Percentiles rank a stretch among this genome's conserved stretches.
Evolutionary conservation across 2,329 filamentous ascomycete genomes (phyloP).

Genomic region (Neopestalotiopsis sp.): DNA sequence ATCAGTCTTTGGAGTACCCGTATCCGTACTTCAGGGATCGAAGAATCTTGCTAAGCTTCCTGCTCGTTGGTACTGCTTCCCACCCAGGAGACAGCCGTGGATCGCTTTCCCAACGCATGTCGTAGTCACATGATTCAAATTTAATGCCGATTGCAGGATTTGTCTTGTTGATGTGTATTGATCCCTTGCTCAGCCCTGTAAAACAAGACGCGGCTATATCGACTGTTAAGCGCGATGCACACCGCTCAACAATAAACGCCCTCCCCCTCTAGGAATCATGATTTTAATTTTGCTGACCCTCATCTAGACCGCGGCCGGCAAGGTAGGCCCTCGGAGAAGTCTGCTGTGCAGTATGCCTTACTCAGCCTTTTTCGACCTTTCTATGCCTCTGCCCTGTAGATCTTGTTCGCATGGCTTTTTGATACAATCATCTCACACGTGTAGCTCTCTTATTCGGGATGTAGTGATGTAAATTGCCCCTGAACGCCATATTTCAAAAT

Average conservation of each 20-base stretch:
- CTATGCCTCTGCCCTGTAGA: background rate
- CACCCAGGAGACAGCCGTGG: background rate
- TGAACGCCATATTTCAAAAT: slow-evolving; percentile 21
- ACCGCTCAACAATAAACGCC: slow-evolving; percentile 13
- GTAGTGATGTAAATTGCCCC: background rate
- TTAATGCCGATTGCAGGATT: background rate
- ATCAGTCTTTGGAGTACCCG: background rate
- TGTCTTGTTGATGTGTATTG: background rate
- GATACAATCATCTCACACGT: background rate
- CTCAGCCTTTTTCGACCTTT: background rate
- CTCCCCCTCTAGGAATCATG: background rate
- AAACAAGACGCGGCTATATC: slow-evolving; percentile 5
- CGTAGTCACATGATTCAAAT: slow-evolving; percentile 2
- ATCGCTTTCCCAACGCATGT: background rate
- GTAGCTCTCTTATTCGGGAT: background rate
- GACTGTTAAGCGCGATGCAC: slow-evolving; percentile 8
- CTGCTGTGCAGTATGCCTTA: slow-evolving; percentile 1
- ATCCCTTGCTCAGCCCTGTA: background rate
- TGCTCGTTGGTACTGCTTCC: background rate
- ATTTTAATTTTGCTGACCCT: background rate
- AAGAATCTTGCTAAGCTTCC: background rate
- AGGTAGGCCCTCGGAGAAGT: background rate
- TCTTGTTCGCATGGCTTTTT: background rate
- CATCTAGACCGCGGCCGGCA: background rate
- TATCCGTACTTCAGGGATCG: background rate